phyloP scores from a whole-genome alignment of 192 early-diverging fungal species.

The Podila horticola region DNA sequence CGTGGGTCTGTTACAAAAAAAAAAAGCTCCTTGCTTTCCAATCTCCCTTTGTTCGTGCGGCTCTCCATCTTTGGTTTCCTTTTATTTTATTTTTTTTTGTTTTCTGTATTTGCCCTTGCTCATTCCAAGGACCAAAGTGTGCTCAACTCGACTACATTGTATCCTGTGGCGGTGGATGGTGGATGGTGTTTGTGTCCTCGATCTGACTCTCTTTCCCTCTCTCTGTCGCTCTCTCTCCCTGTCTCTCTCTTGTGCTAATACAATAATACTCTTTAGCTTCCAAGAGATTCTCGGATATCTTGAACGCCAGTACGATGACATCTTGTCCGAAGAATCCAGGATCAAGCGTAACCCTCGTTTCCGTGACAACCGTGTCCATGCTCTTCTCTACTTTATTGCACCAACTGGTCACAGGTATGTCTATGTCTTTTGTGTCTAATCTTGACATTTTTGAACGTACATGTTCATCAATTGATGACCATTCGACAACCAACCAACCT shows the following conservation, averaged over 20 bases:
- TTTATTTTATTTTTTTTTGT: no score
- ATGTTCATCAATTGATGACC: not conserved
- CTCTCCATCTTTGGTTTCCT: no score
- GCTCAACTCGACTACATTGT: no score
- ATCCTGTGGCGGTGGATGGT: no score
- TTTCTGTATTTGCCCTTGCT: no score
- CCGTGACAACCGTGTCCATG: conserved; percentile 94
- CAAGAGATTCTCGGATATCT: conserved; percentile 93
- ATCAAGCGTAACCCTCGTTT: conserved; percentile 90
- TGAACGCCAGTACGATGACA: conserved; percentile 94
- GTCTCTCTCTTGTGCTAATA: not conserved
- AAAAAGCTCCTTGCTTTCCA: no score
- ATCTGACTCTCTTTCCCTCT: no score
- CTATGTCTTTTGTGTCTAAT: conserved; percentile 18
- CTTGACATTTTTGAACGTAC: not conserved
- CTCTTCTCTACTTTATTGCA: conserved; percentile 96
- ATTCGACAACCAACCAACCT: not conserved
- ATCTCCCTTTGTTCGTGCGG: no score
- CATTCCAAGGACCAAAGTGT: no score
- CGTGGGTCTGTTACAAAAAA: no score
- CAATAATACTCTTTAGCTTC: conserved; percentile 67
- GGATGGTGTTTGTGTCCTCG: no score
- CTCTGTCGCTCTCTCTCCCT: no score
- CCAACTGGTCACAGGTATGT: conserved; percentile 93
- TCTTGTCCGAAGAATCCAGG: conserved; percentile 87